phyloP scores from a whole-genome alignment of 768 basidiomycete species.

The Hypsizygus marmoreus region DNA sequence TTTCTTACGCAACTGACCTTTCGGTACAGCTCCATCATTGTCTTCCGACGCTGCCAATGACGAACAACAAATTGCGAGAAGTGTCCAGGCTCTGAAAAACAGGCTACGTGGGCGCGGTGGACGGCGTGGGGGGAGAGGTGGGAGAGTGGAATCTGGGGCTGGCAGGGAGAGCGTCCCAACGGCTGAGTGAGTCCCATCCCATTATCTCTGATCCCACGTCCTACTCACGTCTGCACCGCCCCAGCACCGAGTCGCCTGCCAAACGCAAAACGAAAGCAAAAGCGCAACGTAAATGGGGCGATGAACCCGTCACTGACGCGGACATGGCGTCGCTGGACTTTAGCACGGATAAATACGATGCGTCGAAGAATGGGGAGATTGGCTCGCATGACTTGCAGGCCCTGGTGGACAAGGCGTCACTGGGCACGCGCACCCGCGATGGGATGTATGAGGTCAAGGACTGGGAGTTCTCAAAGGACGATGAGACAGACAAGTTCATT shows the following conservation, averaged over 20 bases:
- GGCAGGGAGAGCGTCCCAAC: conserved; percentile 62
- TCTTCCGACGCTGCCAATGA: conserved; percentile 59
- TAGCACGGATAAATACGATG: conserved; percentile 58
- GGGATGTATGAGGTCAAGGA: conserved; percentile 69
- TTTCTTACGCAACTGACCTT: conserved; percentile 1
- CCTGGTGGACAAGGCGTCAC: conserved; percentile 68
- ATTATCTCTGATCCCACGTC: background rate
- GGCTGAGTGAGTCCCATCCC: conserved; percentile 65
- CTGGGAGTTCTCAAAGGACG: conserved; percentile 71
- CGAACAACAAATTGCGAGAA: conserved; percentile 89
- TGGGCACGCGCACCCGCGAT: conserved; percentile 76
- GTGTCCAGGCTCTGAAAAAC: conserved; percentile 87
- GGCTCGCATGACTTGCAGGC: conserved; percentile 55
- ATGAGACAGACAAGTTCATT: conserved; percentile 54
- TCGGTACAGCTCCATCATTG: conserved; percentile 44
- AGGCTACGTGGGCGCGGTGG: conserved; percentile 77
- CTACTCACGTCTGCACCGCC: background rate
- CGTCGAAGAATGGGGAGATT: conserved; percentile 26
- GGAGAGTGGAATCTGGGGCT: conserved; percentile 48
- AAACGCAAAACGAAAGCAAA: conserved; percentile 71
- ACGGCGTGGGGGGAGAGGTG: conserved; percentile 54
- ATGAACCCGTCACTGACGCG: conserved; percentile 73
- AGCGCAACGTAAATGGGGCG: conserved; percentile 89
- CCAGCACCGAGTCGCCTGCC: conserved; percentile 61
- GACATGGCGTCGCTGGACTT: conserved; percentile 97